phyloP scores from a whole-genome alignment of 2,329 filamentous ascomycete species.

The Pyrenochaeta sp. region DNA sequence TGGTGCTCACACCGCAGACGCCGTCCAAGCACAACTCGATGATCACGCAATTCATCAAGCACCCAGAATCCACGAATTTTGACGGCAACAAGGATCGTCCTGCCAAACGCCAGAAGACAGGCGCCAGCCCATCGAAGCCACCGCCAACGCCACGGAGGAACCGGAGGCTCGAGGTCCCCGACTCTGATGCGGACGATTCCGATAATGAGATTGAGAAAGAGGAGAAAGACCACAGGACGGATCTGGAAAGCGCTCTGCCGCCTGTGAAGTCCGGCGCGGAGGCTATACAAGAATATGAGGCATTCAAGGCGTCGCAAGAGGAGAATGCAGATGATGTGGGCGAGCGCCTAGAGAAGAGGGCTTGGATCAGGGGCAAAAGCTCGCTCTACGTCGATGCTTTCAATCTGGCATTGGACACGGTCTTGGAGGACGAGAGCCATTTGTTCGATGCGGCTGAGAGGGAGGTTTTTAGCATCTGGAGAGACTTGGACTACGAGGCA shows the following conservation, averaged over 20 bases:
- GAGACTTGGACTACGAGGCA: conserved; percentile 75
- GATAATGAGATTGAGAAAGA: conserved; percentile 38
- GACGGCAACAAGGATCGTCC: conserved; percentile 50
- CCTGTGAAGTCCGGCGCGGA: conserved; percentile 69
- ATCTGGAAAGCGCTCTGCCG: conserved; percentile 75
- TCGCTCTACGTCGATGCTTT: conserved; percentile 98
- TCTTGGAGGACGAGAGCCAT: conserved; percentile 86
- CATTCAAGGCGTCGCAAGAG: conserved; percentile 65
- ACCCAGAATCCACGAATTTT: conserved; percentile 55
- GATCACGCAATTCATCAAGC: conserved; percentile 53
- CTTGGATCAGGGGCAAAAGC: conserved; percentile 78
- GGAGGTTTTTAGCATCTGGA: conserved; percentile 80
- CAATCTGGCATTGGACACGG: conserved; percentile 88
- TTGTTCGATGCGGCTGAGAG: conserved; percentile 83
- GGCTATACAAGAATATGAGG: conserved; percentile 82
- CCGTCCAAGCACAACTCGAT: conserved; percentile 58
- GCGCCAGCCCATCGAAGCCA: conserved; percentile 30
- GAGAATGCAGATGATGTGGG: conserved; percentile 51
- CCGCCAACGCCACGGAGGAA: conserved; percentile 30
- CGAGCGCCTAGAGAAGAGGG: conserved; percentile 62
- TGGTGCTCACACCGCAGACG: conserved; percentile 50
- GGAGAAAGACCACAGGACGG: conserved; percentile 60
- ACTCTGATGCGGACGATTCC: conserved; percentile 51
- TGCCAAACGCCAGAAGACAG: conserved; percentile 52
- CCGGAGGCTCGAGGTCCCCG: conserved; percentile 42